phyloP scores from a whole-genome alignment of 2,329 filamentous ascomycete species.

The Alternaria arbusti region DNA sequence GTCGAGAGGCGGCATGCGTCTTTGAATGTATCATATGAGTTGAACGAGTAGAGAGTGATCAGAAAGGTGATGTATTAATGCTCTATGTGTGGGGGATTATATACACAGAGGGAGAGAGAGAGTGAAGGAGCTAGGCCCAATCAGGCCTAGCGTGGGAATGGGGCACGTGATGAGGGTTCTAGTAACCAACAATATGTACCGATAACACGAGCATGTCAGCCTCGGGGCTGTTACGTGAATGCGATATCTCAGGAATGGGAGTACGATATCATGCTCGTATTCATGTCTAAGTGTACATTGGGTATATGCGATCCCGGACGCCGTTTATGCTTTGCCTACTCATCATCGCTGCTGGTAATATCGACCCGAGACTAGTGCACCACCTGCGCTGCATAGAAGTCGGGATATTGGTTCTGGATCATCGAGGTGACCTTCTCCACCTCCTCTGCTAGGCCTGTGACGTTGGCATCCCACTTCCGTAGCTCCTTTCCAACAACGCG shows the following conservation, averaged over 20 bases:
- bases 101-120: no score
- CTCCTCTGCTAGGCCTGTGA: conserved; percentile 85
- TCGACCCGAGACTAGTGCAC: conserved; percentile 30
- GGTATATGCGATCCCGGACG: conserved; percentile 7
- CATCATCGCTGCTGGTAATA: background rate
- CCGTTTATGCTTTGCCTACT: conserved; percentile 3
- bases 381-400: conserved; percentile 55
- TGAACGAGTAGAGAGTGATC: no score
- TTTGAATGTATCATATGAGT: conserved; percentile 24
- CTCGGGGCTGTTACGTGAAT: background rate
- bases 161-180: no score
- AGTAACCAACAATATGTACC: no score
- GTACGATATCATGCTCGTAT: background rate
- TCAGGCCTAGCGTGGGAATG: no score
- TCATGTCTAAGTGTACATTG: conserved; percentile 9
- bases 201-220: conserved; percentile 4
- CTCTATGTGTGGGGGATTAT: no score
- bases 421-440: conserved; percentile 85
- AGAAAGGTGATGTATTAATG: no score
- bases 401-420: conserved; percentile 79
- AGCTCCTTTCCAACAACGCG: conserved; percentile 70
- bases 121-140: no score
- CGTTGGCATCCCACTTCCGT: conserved; percentile 86
- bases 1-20: background rate
- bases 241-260: background rate